Evolutionary conservation across 306 rosid species (phyloP).

Genomic region (Rosa rugosa): DNA sequence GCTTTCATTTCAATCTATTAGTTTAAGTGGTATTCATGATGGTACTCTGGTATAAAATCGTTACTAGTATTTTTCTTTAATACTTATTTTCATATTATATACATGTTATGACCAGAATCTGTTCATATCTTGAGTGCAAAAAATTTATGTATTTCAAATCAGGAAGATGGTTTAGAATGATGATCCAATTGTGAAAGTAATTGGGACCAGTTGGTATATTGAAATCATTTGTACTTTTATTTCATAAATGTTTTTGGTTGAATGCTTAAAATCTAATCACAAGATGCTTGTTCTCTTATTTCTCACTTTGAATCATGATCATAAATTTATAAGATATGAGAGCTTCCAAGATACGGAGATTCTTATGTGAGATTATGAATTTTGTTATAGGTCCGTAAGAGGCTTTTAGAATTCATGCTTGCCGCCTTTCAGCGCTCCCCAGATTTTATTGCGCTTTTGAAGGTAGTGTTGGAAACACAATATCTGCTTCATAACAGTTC

Average conservation of each 20-base stretch:
- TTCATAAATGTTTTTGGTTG: neutral
- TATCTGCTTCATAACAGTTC: slow-evolving; percentile 18
- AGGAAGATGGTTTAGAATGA: neutral
- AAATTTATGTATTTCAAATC: neutral
- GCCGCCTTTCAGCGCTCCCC: slow-evolving; percentile 88
- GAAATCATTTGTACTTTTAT: neutral
- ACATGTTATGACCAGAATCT: neutral
- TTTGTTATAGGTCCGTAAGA: slow-evolving; percentile 66
- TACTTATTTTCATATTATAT: neutral
- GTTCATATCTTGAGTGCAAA: neutral
- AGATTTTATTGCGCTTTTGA: slow-evolving; percentile 74
- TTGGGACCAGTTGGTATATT: neutral
- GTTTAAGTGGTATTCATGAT: neutral
- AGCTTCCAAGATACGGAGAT: neutral
- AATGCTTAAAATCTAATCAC: neutral
- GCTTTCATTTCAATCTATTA: neutral
- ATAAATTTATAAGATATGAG: neutral
- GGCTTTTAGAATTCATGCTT: slow-evolving; percentile 85
- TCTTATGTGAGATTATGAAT: slow-evolving; percentile 14
- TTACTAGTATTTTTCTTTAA: neutral
- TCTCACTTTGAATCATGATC: slow-evolving; percentile 5
- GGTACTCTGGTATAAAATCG: neutral
- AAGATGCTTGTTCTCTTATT: neutral
- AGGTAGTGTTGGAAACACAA: slow-evolving; percentile 47
- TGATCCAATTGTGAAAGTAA: neutral